phyloP scores from a whole-genome alignment of 192 early-diverging fungal genomes.

The Spizellomyces punctatus region DNA sequence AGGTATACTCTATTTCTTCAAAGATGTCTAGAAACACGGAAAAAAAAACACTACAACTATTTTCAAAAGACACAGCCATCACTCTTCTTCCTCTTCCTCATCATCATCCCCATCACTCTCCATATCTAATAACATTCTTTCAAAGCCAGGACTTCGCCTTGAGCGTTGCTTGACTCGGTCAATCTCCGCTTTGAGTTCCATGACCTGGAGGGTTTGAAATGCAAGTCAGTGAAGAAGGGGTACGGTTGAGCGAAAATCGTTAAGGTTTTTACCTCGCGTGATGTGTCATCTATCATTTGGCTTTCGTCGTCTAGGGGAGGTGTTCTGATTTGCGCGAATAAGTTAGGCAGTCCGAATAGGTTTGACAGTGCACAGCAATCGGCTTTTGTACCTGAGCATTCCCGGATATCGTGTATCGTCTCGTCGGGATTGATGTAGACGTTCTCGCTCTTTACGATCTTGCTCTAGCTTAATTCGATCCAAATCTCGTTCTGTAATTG shows the following conservation, averaged over 20 bases:
- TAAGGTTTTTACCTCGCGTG: constrained; percentile 9
- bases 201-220: constrained; percentile 17
- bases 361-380: neutral
- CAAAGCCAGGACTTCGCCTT: too few species aligned
- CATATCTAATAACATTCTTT: too few species aligned
- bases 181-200: constrained; percentile 41
- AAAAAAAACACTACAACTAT: too few species aligned
- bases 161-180: constrained; percentile 49
- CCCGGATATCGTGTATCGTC: neutral
- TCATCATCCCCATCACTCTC: too few species aligned
- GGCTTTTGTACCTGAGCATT: neutral
- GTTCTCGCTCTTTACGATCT: constrained; percentile 37
- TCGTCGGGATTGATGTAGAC: neutral
- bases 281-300: constrained; percentile 10
- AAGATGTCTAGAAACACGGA: too few species aligned
- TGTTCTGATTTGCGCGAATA: neutral
- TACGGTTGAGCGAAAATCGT: neutral
- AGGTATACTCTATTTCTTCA: too few species aligned
- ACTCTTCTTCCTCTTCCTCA: too few species aligned
- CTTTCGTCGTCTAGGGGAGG: neutral
- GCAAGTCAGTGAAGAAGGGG: constrained; percentile 1
- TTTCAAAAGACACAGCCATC: too few species aligned
- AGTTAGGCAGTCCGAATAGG: neutral
- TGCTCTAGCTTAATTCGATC: constrained; percentile 44
- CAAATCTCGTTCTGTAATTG: constrained; percentile 41